Base-by-base conservation (phyloP, 441 rosid species). In the Kokia cookei region DNA sequence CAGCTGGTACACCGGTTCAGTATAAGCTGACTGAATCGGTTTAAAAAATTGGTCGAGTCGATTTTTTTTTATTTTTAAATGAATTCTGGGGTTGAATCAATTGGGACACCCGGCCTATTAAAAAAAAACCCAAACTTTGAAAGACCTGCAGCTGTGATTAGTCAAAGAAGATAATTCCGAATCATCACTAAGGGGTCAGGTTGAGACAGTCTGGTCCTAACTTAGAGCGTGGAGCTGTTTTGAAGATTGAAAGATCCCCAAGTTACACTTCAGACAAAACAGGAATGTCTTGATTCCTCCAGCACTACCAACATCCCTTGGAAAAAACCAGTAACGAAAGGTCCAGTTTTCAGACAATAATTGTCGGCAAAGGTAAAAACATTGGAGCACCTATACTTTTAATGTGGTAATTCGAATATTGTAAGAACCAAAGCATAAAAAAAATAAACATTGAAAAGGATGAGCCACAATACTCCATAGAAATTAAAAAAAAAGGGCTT, bases 251-350 rank as follows among this genome's bases (percentile, higher is more conserved):
- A 37, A 37, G 40, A 37, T 69, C 72, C 27, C 57, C 29, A 37
- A 3, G 14, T 62, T 27, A 65, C 14, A 47, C 45, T 55, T 70
- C 27, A 29, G 19, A 29, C 59, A 50, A 10, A 10, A 67, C 45
- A 68, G 45, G 55, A 50, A 68, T 68, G 59, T 50, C 72, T 50
- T 50, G 58, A 68, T 68, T 50, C 72, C 59, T 68, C 59, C 47
- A 15, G n/a, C 72, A 29, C 43, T 29, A 14, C 27, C 5, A 29
- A 50, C 26, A 27, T 43, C 54, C 37, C 54, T 9, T 5, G 24
- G 14, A 4, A 47, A 47, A 27, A 67, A 48, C 58, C 42, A 26
- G 32, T 26, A 66, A 7, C 40, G 7, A 55, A 19, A 65, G 69
- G 32, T 65, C 19, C 70, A 45, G 3, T 14, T 1, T 47, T 66